phyloP scores from a whole-genome alignment of 768 basidiomycete genomes.

The Myochromella boudieri region DNA sequence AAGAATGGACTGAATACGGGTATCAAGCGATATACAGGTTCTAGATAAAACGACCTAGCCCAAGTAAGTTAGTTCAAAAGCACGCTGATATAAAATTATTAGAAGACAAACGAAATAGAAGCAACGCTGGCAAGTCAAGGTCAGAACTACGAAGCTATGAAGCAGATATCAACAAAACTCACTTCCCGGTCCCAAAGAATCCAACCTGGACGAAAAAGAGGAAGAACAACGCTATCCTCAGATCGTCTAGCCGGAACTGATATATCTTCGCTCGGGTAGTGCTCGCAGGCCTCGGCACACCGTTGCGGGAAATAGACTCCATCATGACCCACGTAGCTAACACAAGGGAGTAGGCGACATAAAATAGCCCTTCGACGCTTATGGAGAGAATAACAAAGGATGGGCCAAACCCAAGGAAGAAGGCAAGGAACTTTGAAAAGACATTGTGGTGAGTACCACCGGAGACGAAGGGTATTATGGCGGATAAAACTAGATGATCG shows the following conservation, averaged over 20 bases:
- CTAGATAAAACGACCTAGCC: slow-evolving; percentile 84
- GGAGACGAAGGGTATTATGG: slow-evolving; percentile 49
- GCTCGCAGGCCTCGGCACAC: slow-evolving; percentile 4
- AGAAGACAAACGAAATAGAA: slow-evolving; percentile 69
- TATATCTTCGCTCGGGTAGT: slow-evolving; percentile 27
- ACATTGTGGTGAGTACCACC: slow-evolving; percentile 34
- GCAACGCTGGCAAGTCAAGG: slow-evolving; percentile 52
- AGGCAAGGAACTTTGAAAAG: slow-evolving; percentile 52
- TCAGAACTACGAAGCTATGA: slow-evolving; percentile 4
- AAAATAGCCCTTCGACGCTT: slow-evolving; percentile 81
- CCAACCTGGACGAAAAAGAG: slow-evolving; percentile 85
- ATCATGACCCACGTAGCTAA: slow-evolving; percentile 68
- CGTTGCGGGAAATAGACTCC: slow-evolving; percentile 38
- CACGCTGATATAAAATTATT: neutral
- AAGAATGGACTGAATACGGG: slow-evolving; percentile 85
- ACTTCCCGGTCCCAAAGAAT: slow-evolving; percentile 87
- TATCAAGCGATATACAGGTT: slow-evolving; percentile 84
- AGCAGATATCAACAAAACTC: slow-evolving; percentile 26
- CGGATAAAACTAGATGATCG: slow-evolving; percentile 41
- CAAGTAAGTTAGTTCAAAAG: neutral
- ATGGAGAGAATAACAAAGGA: slow-evolving; percentile 82
- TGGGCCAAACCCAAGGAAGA: slow-evolving; percentile 71
- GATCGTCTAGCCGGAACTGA: slow-evolving; percentile 56
- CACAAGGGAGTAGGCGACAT: slow-evolving; percentile 62
- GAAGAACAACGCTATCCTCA: slow-evolving; percentile 78